These are phyloP conservation scores for Penicillium hordei DNA, from an alignment of 2,329 filamentous ascomycete genomes.

Conservation along the genomic window DNA sequence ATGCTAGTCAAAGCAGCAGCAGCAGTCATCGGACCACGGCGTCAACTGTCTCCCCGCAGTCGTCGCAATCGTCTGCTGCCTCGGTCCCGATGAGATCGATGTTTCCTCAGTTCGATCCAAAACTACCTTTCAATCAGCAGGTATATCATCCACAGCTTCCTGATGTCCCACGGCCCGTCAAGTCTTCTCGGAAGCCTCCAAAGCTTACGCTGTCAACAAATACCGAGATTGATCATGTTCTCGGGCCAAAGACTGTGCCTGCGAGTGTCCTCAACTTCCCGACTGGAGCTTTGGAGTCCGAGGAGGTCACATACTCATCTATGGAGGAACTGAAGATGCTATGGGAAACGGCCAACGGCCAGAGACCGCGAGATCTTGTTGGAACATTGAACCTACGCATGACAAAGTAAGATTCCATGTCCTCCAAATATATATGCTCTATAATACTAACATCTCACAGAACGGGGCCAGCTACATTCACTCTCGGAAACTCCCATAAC, in stretches of 20 bases:
- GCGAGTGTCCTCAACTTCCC: constrained; percentile 46
- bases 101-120: constrained; percentile 47
- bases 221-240: constrained; percentile 37
- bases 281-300: constrained; percentile 35
- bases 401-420: constrained; percentile 37
- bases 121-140: constrained; percentile 39
- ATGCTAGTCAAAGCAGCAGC: constrained; percentile 14
- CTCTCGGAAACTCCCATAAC: constrained; percentile 43
- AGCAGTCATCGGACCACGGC: constrained; percentile 15
- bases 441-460: constrained; percentile 23
- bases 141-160: constrained; percentile 35
- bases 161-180: constrained; percentile 12
- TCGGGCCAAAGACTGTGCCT: constrained; percentile 45
- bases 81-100: constrained; percentile 47
- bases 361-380: constrained; percentile 33
- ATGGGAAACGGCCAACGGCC: constrained; percentile 50
- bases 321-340: constrained; percentile 41
- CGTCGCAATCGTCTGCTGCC: constrained; percentile 26
- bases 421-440: background rate
- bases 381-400: constrained; percentile 43
- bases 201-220: constrained; percentile 34
- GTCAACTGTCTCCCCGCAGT: constrained; percentile 17
- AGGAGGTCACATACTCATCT: constrained; percentile 40
- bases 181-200: constrained; percentile 23
- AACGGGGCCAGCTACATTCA: constrained; percentile 43